Evolutionary conservation across 2,329 filamentous ascomycete genomes (phyloP).

Genomic region (Diplodia scrobiculata): DNA sequence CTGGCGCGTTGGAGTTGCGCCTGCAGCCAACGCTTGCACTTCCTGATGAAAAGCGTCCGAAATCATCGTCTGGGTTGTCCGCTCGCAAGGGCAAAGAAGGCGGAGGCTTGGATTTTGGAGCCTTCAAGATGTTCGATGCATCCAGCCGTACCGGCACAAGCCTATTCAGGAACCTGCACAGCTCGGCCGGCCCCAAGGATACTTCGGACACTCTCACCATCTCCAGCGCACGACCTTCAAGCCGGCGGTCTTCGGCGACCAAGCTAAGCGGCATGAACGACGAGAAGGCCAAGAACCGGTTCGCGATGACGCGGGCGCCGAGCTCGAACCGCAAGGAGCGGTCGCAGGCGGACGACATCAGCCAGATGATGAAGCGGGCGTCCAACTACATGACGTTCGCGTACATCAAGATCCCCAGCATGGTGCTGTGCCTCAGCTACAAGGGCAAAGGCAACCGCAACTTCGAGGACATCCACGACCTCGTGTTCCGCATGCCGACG

Average conservation of each 20-base stretch:
- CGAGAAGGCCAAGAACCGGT: conserved; percentile 42
- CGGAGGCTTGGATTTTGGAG: neutral
- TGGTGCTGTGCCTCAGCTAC: conserved; percentile 93
- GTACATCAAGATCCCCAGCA: conserved; percentile 91
- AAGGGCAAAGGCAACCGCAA: conserved; percentile 96
- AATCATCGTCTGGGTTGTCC: conserved; percentile 30
- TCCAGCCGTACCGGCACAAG: conserved; percentile 38
- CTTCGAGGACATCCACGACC: conserved; percentile 93
- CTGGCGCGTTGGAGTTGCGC: conserved; percentile 77
- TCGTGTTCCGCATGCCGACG: conserved; percentile 91
- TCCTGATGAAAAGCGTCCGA: conserved; percentile 47
- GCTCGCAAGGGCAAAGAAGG: conserved; percentile 11
- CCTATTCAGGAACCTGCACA: conserved; percentile 40
- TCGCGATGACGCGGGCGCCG: conserved; percentile 43
- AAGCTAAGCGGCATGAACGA: conserved; percentile 33
- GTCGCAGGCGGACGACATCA: conserved; percentile 79
- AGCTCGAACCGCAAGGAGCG: conserved; percentile 51
- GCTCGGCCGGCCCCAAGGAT: conserved; percentile 34
- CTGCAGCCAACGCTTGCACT: conserved; percentile 76
- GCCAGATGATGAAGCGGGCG: conserved; percentile 92
- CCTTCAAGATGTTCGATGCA: conserved; percentile 38
- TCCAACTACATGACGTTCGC: conserved; percentile 98
- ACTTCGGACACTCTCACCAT: conserved; percentile 30
- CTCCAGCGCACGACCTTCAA: conserved; percentile 37
- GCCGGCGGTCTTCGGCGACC: conserved; percentile 38